These are phyloP conservation scores for Paraleonurus japonicus DNA, from an alignment of 257 asterid genomes.

Conservation along the genomic window DNA sequence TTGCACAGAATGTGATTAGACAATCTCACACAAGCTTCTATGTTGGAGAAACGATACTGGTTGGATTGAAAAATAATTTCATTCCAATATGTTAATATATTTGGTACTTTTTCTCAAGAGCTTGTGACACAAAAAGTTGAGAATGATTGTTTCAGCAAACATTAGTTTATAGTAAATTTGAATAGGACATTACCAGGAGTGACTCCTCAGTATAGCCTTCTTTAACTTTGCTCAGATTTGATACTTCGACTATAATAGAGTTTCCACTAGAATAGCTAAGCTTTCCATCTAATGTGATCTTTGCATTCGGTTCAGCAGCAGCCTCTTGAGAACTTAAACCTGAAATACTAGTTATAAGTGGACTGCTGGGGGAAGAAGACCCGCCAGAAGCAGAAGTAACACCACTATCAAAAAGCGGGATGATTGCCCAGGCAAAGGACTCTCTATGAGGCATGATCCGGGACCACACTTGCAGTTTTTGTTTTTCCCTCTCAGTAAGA, in stretches of 20 bases:
- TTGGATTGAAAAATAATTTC: conserved; percentile 9
- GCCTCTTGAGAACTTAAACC: conserved; percentile 75
- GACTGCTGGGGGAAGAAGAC: conserved; percentile 94
- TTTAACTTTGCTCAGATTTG: conserved; percentile 96
- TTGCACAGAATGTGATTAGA: not conserved
- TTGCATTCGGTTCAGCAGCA: conserved; percentile 69
- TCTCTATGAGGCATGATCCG: conserved; percentile 95
- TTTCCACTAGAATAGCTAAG: conserved; percentile 82
- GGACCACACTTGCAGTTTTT: conserved; percentile 97
- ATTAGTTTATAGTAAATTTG: not conserved
- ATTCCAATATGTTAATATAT: not conserved
- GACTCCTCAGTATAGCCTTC: conserved; percentile 98
- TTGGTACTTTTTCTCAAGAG: not conserved
- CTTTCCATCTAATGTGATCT: conserved; percentile 85
- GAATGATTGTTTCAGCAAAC: conserved; percentile 7
- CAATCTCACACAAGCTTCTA: not conserved
- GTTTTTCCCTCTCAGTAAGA: conserved; percentile 95
- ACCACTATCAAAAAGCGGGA: conserved; percentile 94
- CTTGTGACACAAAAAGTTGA: not conserved
- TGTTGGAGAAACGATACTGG: not conserved
- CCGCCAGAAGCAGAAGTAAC: conserved; percentile 74
- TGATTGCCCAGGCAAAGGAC: conserved; percentile 96
- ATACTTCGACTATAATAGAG: conserved; percentile 94
- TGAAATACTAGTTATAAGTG: conserved; percentile 73
- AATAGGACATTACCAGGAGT: conserved; percentile 63